A percentile compares a stretch with the other conserved stretches of the same genome.
phyloP scores from a whole-genome alignment of 2,329 filamentous ascomycete genomes.

The Arachnomyces sp. region DNA sequence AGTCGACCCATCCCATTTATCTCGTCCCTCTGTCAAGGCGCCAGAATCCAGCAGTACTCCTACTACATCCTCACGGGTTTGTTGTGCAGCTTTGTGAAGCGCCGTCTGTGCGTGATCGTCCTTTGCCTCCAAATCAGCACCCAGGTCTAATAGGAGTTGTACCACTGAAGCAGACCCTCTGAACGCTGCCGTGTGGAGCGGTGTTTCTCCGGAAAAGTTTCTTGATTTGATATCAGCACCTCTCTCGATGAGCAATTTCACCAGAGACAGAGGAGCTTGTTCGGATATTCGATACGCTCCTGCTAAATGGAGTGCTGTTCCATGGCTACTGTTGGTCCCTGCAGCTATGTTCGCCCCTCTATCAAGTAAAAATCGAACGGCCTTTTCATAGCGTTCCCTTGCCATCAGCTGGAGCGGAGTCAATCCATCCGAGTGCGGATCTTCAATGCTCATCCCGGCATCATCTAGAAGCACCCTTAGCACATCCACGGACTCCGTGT shows the following conservation, averaged over 20 bases:
- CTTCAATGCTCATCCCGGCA: too few relatives aligned
- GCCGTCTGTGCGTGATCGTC: slow-evolving; percentile 14
- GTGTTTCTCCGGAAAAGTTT: slow-evolving; percentile 4
- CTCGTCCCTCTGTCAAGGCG: slow-evolving; percentile 1
- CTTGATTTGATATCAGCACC: too few relatives aligned
- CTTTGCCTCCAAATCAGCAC: slow-evolving; percentile 40
- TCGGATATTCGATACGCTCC: too few relatives aligned
- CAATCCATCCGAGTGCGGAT: too few relatives aligned
- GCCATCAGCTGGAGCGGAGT: slow-evolving; percentile 3
- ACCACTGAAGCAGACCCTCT: slow-evolving; percentile 16
- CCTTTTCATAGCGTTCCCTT: background rate
- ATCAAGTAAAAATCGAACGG: slow-evolving; percentile 1
- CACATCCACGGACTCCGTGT: background rate
- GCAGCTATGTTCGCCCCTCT: background rate
- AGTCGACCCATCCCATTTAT: too few relatives aligned
- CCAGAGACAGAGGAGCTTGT: too few relatives aligned
- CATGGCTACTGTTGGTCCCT: background rate
- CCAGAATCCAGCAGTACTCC: slow-evolving; percentile 12
- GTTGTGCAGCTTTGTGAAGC: slow-evolving; percentile 17
- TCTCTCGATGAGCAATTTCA: too few relatives aligned
- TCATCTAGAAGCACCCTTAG: too few relatives aligned
- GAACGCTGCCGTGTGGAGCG: slow-evolving; percentile 11
- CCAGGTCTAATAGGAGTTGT: slow-evolving; percentile 34
- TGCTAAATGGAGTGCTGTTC: too few relatives aligned
- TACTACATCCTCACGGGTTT: slow-evolving; percentile 12